phyloP scores from a whole-genome alignment of 1,139 yeast genomes.

The Yamadazyma oceani region DNA sequence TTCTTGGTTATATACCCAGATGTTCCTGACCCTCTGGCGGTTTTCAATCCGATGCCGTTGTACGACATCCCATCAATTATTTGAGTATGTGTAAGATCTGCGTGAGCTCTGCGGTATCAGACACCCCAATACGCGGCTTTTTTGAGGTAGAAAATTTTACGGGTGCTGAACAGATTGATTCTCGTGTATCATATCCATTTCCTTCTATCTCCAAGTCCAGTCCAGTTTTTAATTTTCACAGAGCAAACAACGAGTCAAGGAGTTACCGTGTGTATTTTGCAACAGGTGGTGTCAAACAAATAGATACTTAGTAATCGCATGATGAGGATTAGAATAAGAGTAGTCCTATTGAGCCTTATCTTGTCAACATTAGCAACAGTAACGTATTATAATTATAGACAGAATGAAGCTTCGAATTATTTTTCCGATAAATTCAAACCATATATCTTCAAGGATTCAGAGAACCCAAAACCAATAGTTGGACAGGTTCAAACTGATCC shows the following conservation, averaged over 20 bases:
- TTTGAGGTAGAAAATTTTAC: too few relatives aligned
- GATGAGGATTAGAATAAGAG: slow-evolving; percentile 10
- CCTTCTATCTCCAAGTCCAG: too few relatives aligned
- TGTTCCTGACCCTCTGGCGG: slow-evolving; percentile 72
- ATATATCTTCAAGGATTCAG: slow-evolving; percentile 6
- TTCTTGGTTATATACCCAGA: slow-evolving; percentile 67
- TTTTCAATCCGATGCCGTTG: slow-evolving; percentile 48
- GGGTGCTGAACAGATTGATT: too few relatives aligned
- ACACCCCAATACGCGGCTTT: too few relatives aligned
- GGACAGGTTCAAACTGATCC: slow-evolving; percentile 17
- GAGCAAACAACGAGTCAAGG: too few relatives aligned
- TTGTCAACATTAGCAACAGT: slow-evolving; percentile 2
- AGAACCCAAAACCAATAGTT: slow-evolving; percentile 16
- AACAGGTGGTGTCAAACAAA: too few relatives aligned
- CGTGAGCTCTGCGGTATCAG: too few relatives aligned
- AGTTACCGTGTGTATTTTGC: too few relatives aligned
- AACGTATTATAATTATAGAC: slow-evolving; percentile 4
- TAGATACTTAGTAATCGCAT: too few relatives aligned
- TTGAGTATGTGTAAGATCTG: neutral
- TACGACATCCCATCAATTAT: slow-evolving; percentile 50
- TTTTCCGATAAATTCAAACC: slow-evolving; percentile 7
- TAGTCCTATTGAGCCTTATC: slow-evolving; percentile 3
- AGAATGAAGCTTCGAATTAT: slow-evolving; percentile 1
- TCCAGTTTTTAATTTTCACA: too few relatives aligned
- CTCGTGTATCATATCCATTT: too few relatives aligned